phyloP scores from a whole-genome alignment of 1,284 basidiomycete species.

The Ustilago tritici region DNA sequence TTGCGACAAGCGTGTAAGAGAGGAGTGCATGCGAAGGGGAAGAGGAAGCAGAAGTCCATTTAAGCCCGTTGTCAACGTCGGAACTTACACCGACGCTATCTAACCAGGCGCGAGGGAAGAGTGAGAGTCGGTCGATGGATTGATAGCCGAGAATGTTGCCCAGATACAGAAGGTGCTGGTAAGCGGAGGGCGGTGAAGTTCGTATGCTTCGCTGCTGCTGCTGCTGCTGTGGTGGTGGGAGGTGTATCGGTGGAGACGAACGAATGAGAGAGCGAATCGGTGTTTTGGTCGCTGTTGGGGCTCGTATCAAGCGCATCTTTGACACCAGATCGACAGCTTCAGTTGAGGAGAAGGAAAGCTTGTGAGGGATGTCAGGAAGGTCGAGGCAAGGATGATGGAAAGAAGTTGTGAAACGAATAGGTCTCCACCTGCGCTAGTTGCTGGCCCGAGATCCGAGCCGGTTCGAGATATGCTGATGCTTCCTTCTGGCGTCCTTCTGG shows the following conservation, averaged over 20 bases:
- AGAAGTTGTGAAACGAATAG: too few species aligned
- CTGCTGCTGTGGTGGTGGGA: not conserved
- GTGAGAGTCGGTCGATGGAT: conserved; percentile 8
- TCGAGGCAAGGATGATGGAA: too few species aligned
- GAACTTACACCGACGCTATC: conserved; percentile 14
- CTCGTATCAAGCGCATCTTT: too few species aligned
- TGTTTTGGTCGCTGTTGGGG: too few species aligned
- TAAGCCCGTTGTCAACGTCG: conserved; percentile 32
- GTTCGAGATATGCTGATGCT: too few species aligned
- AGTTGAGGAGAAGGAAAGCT: too few species aligned
- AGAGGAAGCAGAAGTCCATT: not conserved
- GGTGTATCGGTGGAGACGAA: not conserved
- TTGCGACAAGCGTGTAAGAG: conserved; percentile 16
- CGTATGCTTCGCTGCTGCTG: not conserved
- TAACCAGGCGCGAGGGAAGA: conserved; percentile 30
- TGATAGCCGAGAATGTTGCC: conserved; percentile 32
- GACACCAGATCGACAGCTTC: too few species aligned
- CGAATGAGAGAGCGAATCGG: not conserved
- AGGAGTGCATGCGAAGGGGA: conserved; percentile 14
- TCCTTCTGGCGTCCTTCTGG: too few species aligned
- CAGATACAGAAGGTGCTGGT: conserved; percentile 38
- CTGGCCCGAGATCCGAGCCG: too few species aligned
- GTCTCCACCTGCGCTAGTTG: too few species aligned
- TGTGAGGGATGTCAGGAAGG: too few species aligned
- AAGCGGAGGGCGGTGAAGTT: not conserved